Evolutionary conservation across 495 filamentous ascomycete genomes (phyloP).

Genomic region (Tuber aestivum): DNA sequence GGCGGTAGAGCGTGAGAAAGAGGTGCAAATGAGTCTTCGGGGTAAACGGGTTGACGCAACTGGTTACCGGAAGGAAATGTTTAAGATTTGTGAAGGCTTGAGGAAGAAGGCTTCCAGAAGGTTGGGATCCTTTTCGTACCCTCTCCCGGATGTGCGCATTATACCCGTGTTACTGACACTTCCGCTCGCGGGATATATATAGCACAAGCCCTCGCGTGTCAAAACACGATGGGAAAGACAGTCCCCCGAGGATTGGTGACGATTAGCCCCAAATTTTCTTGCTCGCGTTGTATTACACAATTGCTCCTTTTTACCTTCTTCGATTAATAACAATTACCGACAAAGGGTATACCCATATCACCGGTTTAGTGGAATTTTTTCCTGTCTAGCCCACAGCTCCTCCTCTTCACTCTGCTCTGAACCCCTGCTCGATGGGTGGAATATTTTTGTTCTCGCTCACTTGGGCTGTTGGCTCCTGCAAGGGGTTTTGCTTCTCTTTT

Average conservation of each 20-base stretch:
- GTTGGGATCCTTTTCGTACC: slow-evolving; percentile 10
- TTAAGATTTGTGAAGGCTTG: slow-evolving; percentile 52
- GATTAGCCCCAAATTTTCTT: slow-evolving; percentile 21
- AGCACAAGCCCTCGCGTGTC: slow-evolving; percentile 30
- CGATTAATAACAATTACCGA: not conserved
- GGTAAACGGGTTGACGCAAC: slow-evolving; percentile 70
- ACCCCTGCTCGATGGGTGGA: not conserved
- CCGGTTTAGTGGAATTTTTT: not conserved
- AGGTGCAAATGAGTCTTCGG: slow-evolving; percentile 88
- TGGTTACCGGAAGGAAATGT: slow-evolving; percentile 76
- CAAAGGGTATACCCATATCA: not conserved
- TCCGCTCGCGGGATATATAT: slow-evolving; percentile 1
- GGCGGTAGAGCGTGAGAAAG: slow-evolving; percentile 64
- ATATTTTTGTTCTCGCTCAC: not conserved
- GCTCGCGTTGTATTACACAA: not conserved
- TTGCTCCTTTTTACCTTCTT: not conserved
- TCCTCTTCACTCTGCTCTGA: not conserved
- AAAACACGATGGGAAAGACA: slow-evolving; percentile 26
- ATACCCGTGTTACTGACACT: not conserved
- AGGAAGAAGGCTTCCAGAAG: slow-evolving; percentile 39
- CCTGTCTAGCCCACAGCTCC: not conserved
- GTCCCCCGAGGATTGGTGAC: slow-evolving; percentile 29
- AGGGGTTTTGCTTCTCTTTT: not conserved
- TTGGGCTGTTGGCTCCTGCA: not conserved
- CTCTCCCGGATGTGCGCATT: not conserved